Evolutionary conservation across 352 stramenopile genomes (phyloP).

Genomic region (Phytophthora europaea): DNA sequence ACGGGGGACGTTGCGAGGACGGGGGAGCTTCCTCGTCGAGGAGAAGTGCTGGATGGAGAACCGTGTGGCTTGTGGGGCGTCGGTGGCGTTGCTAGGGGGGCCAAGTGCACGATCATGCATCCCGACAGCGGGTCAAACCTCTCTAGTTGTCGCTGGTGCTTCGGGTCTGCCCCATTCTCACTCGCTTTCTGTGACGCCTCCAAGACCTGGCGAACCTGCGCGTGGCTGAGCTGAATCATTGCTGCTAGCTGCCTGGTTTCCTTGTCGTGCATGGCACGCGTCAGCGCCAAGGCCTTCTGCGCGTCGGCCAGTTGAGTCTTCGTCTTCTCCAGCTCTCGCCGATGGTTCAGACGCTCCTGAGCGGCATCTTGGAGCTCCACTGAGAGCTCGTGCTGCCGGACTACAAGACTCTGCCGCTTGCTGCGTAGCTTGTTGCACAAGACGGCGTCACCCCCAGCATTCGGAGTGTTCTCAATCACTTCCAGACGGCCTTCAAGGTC

Average conservation of each 20-base stretch:
- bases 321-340: conserved; percentile 47
- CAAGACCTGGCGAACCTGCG: conserved; percentile 52
- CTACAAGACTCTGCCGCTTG: conserved; percentile 37
- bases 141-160: conserved; percentile 27
- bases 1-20: conserved; percentile 10
- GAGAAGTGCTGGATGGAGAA: conserved; percentile 17
- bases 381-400: conserved; percentile 32
- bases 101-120: conserved; percentile 33
- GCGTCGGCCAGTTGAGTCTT: conserved; percentile 41
- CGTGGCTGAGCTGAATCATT: conserved; percentile 50
- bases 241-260: conserved; percentile 70
- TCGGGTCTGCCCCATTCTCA: conserved; percentile 1
- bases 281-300: conserved; percentile 58
- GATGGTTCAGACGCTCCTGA: conserved; percentile 45
- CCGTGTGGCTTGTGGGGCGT: conserved; percentile 33
- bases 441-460: conserved; percentile 53
- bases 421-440: conserved; percentile 64
- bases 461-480: conserved; percentile 45
- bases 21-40: conserved; percentile 24
- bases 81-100: conserved; percentile 28
- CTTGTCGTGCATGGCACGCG: conserved; percentile 74
- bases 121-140: conserved; percentile 63
- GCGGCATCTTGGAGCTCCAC: conserved; percentile 36
- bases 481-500: conserved; percentile 44
- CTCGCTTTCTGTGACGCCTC: conserved; percentile 24